Evolutionary conservation across 352 stramenopile genomes (phyloP).

Genomic region (Pythium sp.): DNA sequence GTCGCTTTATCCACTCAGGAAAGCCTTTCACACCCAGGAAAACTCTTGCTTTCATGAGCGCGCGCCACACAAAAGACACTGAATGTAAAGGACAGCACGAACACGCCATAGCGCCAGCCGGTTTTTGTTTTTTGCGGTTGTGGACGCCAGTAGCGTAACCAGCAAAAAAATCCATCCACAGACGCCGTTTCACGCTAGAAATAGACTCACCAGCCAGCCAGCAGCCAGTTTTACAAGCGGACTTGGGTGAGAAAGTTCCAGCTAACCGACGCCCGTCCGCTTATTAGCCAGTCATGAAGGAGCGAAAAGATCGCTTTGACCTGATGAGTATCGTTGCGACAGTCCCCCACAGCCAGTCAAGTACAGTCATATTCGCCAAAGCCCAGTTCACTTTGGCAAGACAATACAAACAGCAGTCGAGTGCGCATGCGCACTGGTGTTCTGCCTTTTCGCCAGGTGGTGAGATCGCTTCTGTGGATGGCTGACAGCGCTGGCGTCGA

Average conservation of each 20-base stretch:
- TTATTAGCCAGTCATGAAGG: neutral
- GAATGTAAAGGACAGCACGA: neutral
- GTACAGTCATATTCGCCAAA: neutral
- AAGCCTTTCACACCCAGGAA: too few relatives aligned
- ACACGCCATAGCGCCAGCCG: neutral
- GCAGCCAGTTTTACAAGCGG: neutral
- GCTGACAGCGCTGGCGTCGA: neutral
- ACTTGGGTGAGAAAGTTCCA: neutral
- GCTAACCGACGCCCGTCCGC: neutral
- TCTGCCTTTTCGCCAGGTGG: constrained; percentile 1
- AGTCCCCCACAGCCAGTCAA: neutral
- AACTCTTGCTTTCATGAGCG: neutral
- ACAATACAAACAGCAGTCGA: neutral
- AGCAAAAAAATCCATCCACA: neutral
- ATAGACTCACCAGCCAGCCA: neutral
- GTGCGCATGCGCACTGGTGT: neutral
- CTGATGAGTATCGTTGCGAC: neutral
- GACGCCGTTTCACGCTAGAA: neutral
- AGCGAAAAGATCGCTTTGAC: neutral
- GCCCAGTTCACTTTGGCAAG: neutral
- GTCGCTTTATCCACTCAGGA: too few relatives aligned
- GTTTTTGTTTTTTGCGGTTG: neutral
- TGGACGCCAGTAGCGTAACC: neutral
- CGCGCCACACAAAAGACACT: neutral
- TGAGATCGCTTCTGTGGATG: neutral